Base-by-base conservation (phyloP, 305 asterid species). In the Fraxinus ornus region DNA sequence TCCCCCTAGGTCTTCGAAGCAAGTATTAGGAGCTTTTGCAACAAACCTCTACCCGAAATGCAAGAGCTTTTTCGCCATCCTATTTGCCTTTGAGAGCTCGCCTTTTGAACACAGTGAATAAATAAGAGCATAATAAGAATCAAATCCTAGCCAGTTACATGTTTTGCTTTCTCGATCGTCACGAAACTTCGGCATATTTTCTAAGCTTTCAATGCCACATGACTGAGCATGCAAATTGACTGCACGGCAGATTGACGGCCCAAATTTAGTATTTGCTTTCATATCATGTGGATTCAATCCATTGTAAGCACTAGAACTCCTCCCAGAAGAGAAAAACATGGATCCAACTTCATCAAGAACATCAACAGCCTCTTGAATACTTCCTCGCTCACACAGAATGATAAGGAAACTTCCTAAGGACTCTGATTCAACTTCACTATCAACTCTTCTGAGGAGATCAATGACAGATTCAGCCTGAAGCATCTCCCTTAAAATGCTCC, bases 401-500 rank as follows among this genome's bases (percentile, higher is more conserved):
- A 83, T 74, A 57, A 95, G 92, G 82, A 92, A 83, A 80, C 86
- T 87, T 84, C 86, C 90, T 80, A 90, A 87, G 5, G 98, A 93
- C 72, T 91, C 98, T 9, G 84, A 87, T 84, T 87, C 91, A 83
- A 80, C 90, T 79, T 83, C 96, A 68, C 76, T 83, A 64, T 90
- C 92, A 55, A 92, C 84, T 86, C 82, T 87, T 5, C 79, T 79
- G 81, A 94, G 86, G 84, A 90, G 88, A 87, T 88, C 89, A 81
- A 87, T 77, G 47, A 94, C 91, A 17, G 89, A 89, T 81, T 76
- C 83, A 30, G 82, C 82, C 76, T 85, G 93, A 85, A 95, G 94
- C 99, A 95, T 95, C 88, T 91, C 93, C 84, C 92, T 90, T 82
- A 94, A 88, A 83, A 95, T 86, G 83, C 89, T 87, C 76, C 91